Evolutionary conservation across 371 early-diverging fungal genomes (phyloP).

Genomic region (Conidiobolus coronatus): DNA sequence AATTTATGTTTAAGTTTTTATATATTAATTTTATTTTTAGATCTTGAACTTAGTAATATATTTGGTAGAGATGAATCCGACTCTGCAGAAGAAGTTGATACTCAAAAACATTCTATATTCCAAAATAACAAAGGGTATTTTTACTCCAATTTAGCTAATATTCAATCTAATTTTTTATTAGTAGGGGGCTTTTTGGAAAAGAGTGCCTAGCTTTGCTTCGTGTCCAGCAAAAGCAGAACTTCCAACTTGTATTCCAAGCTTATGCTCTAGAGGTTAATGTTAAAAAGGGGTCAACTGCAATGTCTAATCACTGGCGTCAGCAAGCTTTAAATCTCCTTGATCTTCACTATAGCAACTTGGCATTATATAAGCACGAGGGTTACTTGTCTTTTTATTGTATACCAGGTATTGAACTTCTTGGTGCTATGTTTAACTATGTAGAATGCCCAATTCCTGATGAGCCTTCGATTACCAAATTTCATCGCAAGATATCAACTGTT

Average conservation of each 20-base stretch:
- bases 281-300: not conserved
- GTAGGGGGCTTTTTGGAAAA: no score
- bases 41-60: no score
- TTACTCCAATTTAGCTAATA: no score
- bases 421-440: not conserved
- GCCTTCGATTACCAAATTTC: not conserved
- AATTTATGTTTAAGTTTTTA: no score
- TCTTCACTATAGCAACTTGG: not conserved
- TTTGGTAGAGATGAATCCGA: no score
- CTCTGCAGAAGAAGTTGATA: no score
- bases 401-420: not conserved
- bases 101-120: no score
- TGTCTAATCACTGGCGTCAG: not conserved
- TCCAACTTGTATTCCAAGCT: constrained; percentile 5
- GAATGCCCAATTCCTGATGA: not conserved
- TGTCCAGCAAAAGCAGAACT: not conserved
- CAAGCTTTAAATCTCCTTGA: not conserved
- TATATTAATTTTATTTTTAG: no score
- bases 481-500: not conserved
- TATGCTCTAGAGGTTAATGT: constrained; percentile 3
- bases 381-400: not conserved
- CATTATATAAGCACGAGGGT: not conserved
- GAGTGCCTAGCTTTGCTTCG: no score
- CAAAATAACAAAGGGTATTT: no score
- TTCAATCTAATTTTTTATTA: no score